Evolutionary conservation across 305 asterid genomes (phyloP).

Genomic region (Fraxinus platypoda): DNA sequence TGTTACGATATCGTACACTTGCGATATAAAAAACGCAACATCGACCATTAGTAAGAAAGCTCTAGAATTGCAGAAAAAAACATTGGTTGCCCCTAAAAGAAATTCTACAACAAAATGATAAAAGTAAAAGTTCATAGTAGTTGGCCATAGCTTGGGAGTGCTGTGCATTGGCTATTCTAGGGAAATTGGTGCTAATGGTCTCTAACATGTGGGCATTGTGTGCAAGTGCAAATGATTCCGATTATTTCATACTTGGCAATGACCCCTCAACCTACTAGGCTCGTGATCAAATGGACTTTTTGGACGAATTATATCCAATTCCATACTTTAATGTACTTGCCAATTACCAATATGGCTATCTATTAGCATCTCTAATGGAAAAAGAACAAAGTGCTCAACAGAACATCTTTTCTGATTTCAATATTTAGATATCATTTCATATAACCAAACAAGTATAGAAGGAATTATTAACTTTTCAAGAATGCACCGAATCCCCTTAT

Average conservation of each 20-base stretch:
- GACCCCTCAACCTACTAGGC: not conserved
- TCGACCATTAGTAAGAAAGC: not conserved
- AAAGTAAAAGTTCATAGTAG: not conserved
- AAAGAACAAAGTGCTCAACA: not conserved
- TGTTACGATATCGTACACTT: no score
- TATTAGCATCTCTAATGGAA: not conserved
- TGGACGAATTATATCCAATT: not conserved
- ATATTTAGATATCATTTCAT: not conserved
- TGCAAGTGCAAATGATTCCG: not conserved
- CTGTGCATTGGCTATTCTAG: not conserved
- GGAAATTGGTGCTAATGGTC: not conserved
- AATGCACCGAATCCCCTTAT: not conserved
- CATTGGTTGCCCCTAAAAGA: not conserved
- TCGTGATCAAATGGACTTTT: not conserved
- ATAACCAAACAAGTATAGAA: not conserved
- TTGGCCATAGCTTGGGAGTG: not conserved
- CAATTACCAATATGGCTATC: not conserved
- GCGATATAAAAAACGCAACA: no score
- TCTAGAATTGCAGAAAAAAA: not conserved
- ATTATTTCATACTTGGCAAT: not conserved
- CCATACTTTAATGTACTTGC: not conserved
- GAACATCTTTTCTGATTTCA: not conserved
- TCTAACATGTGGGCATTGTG: not conserved
- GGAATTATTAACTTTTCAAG: not conserved
- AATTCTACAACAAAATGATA: not conserved